Percentiles rank a stretch among this genome's conserved stretches.
Evolutionary conservation across 2,329 filamentous ascomycete species (phyloP).

Genomic region (Neonectria coccinea): DNA sequence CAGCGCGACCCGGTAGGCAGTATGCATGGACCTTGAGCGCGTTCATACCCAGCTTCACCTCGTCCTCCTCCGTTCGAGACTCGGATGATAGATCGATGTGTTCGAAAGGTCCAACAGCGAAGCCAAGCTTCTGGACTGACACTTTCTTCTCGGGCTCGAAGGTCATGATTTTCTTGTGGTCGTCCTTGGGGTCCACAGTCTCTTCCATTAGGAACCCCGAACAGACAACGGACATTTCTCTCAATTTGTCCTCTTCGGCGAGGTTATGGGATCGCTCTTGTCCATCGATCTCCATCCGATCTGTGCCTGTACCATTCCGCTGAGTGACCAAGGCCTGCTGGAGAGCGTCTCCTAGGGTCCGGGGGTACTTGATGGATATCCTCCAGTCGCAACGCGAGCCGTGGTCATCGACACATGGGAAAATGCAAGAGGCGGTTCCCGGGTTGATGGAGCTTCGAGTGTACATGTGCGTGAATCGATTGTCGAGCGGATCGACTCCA

Average conservation of each 20-base stretch:
- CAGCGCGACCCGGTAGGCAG: slow-evolving; percentile 84
- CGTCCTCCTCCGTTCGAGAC: slow-evolving; percentile 89
- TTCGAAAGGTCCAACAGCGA: slow-evolving; percentile 94
- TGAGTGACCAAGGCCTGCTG: slow-evolving; percentile 60
- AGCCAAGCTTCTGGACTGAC: slow-evolving; percentile 89
- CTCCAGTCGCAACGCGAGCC: slow-evolving; percentile 87
- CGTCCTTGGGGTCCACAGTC: slow-evolving; percentile 78
- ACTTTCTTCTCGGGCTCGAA: slow-evolving; percentile 83
- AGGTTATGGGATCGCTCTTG: slow-evolving; percentile 59
- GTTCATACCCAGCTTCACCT: slow-evolving; percentile 88
- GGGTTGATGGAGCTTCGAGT: slow-evolving; percentile 84
- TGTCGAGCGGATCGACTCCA: slow-evolving; percentile 82
- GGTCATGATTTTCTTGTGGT: slow-evolving; percentile 86
- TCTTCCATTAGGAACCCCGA: slow-evolving; percentile 92
- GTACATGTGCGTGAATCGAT: slow-evolving; percentile 90
- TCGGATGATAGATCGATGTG: slow-evolving; percentile 87
- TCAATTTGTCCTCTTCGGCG: slow-evolving; percentile 82
- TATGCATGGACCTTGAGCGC: slow-evolving; percentile 92
- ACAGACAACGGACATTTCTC: slow-evolving; percentile 91
- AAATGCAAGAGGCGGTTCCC: slow-evolving; percentile 85
- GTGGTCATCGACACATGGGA: slow-evolving; percentile 92
- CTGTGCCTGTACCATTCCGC: slow-evolving; percentile 49
- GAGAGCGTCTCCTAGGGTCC: slow-evolving; percentile 84
- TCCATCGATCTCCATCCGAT: slow-evolving; percentile 56
- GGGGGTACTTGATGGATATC: slow-evolving; percentile 85